A percentile compares a stretch with the other conserved stretches of the same genome.
These are phyloP conservation scores for Schizochytrium sp. DNA, from an alignment of 108 stramenopile genomes.

Conservation along the genomic window DNA sequence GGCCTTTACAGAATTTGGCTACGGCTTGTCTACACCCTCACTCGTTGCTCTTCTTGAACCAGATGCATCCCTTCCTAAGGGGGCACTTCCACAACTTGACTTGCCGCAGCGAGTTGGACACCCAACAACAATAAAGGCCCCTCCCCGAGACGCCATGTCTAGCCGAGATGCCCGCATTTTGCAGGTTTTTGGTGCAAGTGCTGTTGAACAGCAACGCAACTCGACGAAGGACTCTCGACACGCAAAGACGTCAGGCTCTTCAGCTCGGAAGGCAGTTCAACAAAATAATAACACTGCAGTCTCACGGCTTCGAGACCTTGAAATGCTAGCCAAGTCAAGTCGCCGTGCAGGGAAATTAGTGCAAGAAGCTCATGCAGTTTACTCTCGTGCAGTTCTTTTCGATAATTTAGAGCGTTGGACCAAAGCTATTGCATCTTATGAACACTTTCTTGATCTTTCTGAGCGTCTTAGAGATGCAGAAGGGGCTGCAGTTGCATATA, in stretches of 20 bases:
- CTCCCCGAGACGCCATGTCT: neutral
- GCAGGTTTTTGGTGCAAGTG: neutral
- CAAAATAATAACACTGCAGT: conserved; percentile 46
- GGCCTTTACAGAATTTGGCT: neutral
- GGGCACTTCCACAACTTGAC: conserved; percentile 41
- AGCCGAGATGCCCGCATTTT: conserved; percentile 27
- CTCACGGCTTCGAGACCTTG: neutral
- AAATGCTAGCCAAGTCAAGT: conserved; percentile 46
- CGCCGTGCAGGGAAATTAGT: conserved; percentile 30
- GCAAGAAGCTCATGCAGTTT: conserved; percentile 53
- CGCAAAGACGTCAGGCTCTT: neutral
- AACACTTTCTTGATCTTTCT: conserved; percentile 6
- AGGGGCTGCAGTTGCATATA: conserved; percentile 43
- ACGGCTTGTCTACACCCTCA: neutral
- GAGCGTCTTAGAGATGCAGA: conserved; percentile 25
- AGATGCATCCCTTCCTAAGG: neutral
- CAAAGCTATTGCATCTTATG: conserved; percentile 34
- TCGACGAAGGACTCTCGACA: neutral
- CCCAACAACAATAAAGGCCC: conserved; percentile 1
- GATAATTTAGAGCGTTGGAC: conserved; percentile 27
- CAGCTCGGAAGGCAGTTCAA: neutral
- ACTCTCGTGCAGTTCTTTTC: conserved; percentile 43
- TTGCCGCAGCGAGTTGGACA: conserved; percentile 54
- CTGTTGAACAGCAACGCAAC: neutral
- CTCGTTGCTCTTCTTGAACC: conserved; percentile 13